Percentiles rank a stretch among this genome's conserved stretches.
Evolutionary conservation across 2,329 filamentous ascomycete species (phyloP).

Genomic region (Hypoxylon rubiginosum): DNA sequence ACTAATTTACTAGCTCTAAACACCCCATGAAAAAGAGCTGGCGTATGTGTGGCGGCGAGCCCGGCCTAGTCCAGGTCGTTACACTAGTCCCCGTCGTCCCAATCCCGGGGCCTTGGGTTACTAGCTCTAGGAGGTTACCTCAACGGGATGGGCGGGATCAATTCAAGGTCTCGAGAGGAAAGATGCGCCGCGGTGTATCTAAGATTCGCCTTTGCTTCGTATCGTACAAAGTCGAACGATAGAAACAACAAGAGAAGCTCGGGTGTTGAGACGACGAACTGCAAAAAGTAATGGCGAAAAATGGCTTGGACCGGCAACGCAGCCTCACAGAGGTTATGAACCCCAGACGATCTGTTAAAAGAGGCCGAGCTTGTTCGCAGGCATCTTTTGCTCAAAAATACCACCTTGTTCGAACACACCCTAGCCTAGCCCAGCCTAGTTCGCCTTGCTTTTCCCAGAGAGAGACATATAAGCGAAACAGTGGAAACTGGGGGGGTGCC

Average conservation of each 20-base stretch:
- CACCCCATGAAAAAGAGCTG: constrained; percentile 14
- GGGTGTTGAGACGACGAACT: background rate
- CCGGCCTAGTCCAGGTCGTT: constrained; percentile 17
- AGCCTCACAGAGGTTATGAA: constrained; percentile 35
- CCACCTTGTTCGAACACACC: constrained; percentile 24
- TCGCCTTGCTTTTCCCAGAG: background rate
- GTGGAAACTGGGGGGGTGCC: constrained; percentile 7
- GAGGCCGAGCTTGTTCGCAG: constrained; percentile 16
- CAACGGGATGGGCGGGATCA: constrained; percentile 3
- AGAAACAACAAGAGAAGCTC: constrained; percentile 1
- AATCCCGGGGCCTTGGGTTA: constrained; percentile 14
- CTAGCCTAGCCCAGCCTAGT: constrained; percentile 35
- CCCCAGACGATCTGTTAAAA: constrained; percentile 15
- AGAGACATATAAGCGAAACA: constrained; percentile 26
- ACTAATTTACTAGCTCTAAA: constrained; percentile 28
- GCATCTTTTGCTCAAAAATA: constrained; percentile 23
- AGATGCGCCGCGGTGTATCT: constrained; percentile 2
- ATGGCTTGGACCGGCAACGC: constrained; percentile 8
- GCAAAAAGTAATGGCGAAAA: background rate
- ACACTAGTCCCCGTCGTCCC: constrained; percentile 10
- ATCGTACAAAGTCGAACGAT: constrained; percentile 5
- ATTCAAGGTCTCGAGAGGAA: background rate
- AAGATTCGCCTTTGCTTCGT: background rate
- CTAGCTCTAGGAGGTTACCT: constrained; percentile 5
- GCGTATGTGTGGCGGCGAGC: constrained; percentile 4